Conservation (phyloP, 768 basidiomycete species). For the Suillus placidus region DNA sequence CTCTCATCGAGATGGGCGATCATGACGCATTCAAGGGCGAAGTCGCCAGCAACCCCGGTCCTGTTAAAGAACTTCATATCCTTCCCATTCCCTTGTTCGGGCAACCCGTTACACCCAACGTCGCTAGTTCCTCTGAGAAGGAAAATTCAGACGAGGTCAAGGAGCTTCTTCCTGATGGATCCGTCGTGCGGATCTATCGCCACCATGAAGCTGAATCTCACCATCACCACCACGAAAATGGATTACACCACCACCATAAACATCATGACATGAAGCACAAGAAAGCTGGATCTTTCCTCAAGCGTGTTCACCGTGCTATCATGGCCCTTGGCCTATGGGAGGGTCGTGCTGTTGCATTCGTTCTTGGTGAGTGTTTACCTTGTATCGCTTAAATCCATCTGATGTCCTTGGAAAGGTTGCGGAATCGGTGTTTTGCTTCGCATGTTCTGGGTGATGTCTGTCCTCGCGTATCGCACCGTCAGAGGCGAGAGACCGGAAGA, state of each 20-base stretch:
- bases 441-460: slow-evolving; percentile 74
- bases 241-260: slow-evolving; percentile 26
- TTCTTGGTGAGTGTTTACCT: slow-evolving; percentile 57
- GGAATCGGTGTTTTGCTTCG: slow-evolving; percentile 81
- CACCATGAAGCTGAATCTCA: slow-evolving; percentile 18
- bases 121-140: neutral
- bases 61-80: slow-evolving; percentile 36
- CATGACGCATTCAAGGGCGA: slow-evolving; percentile 14
- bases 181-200: slow-evolving; percentile 15
- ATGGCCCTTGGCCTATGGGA: slow-evolving; percentile 81
- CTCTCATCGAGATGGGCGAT: slow-evolving; percentile 41
- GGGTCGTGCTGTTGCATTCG: slow-evolving; percentile 80
- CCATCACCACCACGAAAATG: slow-evolving; percentile 24
- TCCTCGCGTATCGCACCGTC: slow-evolving; percentile 63
- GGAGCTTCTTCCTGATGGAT: slow-evolving; percentile 10
- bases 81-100: slow-evolving; percentile 36
- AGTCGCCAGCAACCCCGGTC: slow-evolving; percentile 14
- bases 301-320: slow-evolving; percentile 65
- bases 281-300: slow-evolving; percentile 46
- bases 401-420: slow-evolving; percentile 52
- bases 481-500: slow-evolving; percentile 45
- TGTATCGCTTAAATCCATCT: slow-evolving; percentile 2
- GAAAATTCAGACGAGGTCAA: slow-evolving; percentile 5
- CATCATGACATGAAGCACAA: slow-evolving; percentile 26
- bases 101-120: slow-evolving; percentile 15